Evolutionary conservation across 208 protist genomes (phyloP), one percentile per base, ranked within the genome.

Genomic region (Leishmania mexicana): DNA sequence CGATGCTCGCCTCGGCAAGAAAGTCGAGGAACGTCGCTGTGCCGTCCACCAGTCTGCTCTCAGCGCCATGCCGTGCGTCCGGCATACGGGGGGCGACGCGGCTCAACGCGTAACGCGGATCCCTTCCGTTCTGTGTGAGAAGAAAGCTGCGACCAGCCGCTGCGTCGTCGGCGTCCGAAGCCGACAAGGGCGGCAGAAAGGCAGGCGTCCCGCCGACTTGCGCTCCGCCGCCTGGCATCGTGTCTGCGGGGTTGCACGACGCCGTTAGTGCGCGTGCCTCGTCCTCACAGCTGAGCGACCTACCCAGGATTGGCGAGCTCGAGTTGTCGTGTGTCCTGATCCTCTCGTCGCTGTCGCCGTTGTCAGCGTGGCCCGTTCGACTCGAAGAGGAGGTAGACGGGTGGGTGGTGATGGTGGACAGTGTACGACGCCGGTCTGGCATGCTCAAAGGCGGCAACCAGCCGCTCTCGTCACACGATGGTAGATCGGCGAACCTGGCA

Each of bases 21-120:
- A 84, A 47, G 42, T 87, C 87, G 28, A 90, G 75, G 38, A 90
- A 82, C 21, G 76, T 84, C 19, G 81, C 81, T 35, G 87, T 87
- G 70, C 84, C 81, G n/a, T 84, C 81, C 31, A 87, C 65, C 24
- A 90, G 68, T 24, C 76, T 64, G n/a, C 67, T 65, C 73, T 88
- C 87, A 6, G 83, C 81, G 13, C 47, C 64, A 67, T 83, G 84
- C 38, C 86, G 45, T 2, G 78, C 67, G 10, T 72, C 85, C n/a
- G 81, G 72, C 81, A 88, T 53, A 54, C 74, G 83, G 38, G 75
- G 80, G 3, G 83, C 82, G 54, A 80, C 74, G 2, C 67, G 75
- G 17, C 83, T 82, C 42, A 70, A 65, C 21, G 65, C 54, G 8
- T 54, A 71, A 8, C 58, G 35, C 6, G 79, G 79, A 15, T 64